A percentile compares a stretch with the other conserved stretches of the same genome.
Conservation (phyloP, 2,329 filamentous ascomycete species). For the Alternaria solani region DNA sequence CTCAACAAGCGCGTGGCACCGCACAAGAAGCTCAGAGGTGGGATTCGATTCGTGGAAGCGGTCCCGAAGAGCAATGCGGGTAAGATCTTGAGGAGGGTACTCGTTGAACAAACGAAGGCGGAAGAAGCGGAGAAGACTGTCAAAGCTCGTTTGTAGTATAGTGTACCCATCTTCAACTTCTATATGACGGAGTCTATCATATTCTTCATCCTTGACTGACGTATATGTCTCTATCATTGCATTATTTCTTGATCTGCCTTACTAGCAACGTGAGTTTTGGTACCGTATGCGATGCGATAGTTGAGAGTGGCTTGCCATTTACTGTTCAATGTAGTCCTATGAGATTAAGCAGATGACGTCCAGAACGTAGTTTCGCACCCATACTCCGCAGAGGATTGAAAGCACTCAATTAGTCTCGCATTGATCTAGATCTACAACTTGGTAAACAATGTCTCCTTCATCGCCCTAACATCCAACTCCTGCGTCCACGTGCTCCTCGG, state of each 20-base stretch:
- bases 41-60: neutral
- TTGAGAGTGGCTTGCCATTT: no score
- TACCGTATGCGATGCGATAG: no score
- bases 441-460: slow-evolving; percentile 23
- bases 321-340: rapidly evolving
- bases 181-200: neutral
- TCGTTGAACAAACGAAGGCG: neutral
- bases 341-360: no score
- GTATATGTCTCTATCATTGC: rapidly evolving
- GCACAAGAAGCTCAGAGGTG: neutral
- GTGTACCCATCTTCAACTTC: rapidly evolving
- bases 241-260: no score
- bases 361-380: no score
- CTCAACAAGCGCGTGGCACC: neutral
- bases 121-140: neutral
- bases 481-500: slow-evolving; percentile 35
- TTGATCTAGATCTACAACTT: slow-evolving; percentile 6
- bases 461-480: slow-evolving; percentile 30
- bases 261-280: no score
- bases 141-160: neutral
- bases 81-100: neutral
- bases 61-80: neutral
- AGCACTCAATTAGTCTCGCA: neutral
- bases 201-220: rapidly evolving
- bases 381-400: no score